Percentiles rank a stretch among this genome's conserved stretches.
Evolutionary conservation across 257 asterid species (phyloP).

Genomic region (Catharanthus roseus): DNA sequence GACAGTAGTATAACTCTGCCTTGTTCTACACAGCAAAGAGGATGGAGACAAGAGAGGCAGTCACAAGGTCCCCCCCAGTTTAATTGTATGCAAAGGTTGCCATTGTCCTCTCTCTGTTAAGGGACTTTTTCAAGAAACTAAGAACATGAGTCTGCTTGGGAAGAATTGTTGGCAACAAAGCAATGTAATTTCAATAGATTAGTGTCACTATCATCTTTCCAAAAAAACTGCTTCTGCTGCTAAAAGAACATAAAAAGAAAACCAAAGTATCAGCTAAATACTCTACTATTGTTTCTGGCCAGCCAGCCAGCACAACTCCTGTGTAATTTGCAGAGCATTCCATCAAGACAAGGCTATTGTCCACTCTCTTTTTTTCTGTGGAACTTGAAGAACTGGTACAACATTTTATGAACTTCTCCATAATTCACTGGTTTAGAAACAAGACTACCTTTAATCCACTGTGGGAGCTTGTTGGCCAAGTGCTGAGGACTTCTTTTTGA

Average conservation of each 20-base stretch:
- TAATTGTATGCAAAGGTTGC: neutral
- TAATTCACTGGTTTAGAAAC: constrained; percentile 47
- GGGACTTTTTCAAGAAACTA: neutral
- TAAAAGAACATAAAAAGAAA: neutral
- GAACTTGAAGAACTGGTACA: constrained; percentile 81
- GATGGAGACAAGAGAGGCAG: neutral
- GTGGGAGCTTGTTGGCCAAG: constrained; percentile 71
- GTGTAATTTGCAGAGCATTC: neutral
- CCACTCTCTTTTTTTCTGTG: constrained; percentile 45
- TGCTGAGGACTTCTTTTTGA: constrained; percentile 46
- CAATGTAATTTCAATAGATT: neutral
- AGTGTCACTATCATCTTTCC: neutral
- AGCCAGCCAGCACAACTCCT: neutral
- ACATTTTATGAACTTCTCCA: constrained; percentile 70
- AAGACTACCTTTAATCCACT: constrained; percentile 69
- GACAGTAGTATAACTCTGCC: neutral
- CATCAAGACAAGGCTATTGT: constrained; percentile 12
- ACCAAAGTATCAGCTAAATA: neutral
- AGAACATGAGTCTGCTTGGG: neutral
- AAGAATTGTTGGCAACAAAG: neutral
- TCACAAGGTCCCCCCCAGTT: neutral
- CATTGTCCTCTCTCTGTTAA: neutral
- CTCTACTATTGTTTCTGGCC: neutral
- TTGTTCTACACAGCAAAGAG: constrained; percentile 1
- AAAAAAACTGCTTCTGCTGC: neutral